Conservation (phyloP, 805 yeast species). For the Millerago galiae region DNA sequence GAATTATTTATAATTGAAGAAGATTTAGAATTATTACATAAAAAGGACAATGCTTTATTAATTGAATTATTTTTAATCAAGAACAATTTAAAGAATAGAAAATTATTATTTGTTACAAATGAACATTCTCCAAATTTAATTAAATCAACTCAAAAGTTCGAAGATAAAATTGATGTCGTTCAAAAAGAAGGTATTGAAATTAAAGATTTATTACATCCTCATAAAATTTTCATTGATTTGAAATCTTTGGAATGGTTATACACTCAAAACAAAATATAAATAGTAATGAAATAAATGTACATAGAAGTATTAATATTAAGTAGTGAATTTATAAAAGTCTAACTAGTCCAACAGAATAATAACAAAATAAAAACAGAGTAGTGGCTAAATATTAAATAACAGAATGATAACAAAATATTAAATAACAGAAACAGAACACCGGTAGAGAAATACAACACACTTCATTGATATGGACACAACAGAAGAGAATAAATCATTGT, state of each 20-base stretch:
- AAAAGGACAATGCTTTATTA: conserved; percentile 35
- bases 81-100: conserved; percentile 44
- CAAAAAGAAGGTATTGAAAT: conserved; percentile 77
- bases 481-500: too few relatives aligned
- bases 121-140: conserved; percentile 53
- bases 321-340: too few relatives aligned
- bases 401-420: too few relatives aligned
- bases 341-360: too few relatives aligned
- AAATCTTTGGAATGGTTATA: conserved; percentile 61
- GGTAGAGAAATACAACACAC: too few relatives aligned
- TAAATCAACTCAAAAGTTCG: conserved; percentile 46
- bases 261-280: conserved; percentile 3
- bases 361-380: too few relatives aligned
- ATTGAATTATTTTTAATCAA: conserved; percentile 42
- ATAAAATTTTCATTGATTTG: conserved; percentile 66
- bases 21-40: conserved; percentile 29
- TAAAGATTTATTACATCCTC: conserved; percentile 75
- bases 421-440: too few relatives aligned
- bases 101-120: conserved; percentile 63
- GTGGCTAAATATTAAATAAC: too few relatives aligned
- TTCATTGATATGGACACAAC: too few relatives aligned
- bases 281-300: background rate
- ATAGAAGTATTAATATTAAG: background rate
- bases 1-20: conserved; percentile 58
- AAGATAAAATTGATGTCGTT: conserved; percentile 54